Evolutionary conservation across 73 alveolate genomes (phyloP), one percentile per base, ranked within the genome.

Genomic region (Tetrahymena borealis): DNA sequence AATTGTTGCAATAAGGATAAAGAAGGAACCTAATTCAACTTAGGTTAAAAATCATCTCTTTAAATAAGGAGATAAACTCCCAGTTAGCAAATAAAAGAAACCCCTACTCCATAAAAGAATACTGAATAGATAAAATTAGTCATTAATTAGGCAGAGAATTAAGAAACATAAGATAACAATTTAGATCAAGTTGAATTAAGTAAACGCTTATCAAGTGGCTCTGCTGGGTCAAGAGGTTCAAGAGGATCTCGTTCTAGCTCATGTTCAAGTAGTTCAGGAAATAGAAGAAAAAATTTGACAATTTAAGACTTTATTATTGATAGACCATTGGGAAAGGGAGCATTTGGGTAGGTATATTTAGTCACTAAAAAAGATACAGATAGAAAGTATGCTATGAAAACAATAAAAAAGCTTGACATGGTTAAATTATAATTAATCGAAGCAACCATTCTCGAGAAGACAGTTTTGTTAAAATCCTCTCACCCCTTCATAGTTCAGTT

Each of bases 281-380:
- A 60, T n/a, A 60, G 85, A 13, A 8, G 85, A 9, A 60, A 60
- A 60, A 60, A 60, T n/a, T n/a, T 60, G 28, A 24, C 85, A 60
- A 60, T 60, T n/a, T 60, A 60, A 28, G 85, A 60, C 28, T 60
- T 60, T n/a, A n/a, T 60, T 24, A 60, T 60, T 20, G 85, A 60
- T 60, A 32, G 85, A 2, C 97, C 97, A 9, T 94, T 98, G 24
- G 99, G 99, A 7, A 85, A 98, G 90, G 99, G 99, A 11, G 91
- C 99, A 0, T 98, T 98, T 92, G 99, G 99, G 6, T 97, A 98
- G 92, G 99, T 98, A n/a, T 96, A 94, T 92, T 92, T 98, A 79
- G 99, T 96, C 11, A 90, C 93, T 91, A 95, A 94, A 90, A 94
- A 94, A 77, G 97, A 96, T 35, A 93, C 41, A 78, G 12, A 11